Percentiles rank a stretch among this genome's conserved stretches.
phyloP scores from a whole-genome alignment of 805 yeast genomes.

The Candida ficus region DNA sequence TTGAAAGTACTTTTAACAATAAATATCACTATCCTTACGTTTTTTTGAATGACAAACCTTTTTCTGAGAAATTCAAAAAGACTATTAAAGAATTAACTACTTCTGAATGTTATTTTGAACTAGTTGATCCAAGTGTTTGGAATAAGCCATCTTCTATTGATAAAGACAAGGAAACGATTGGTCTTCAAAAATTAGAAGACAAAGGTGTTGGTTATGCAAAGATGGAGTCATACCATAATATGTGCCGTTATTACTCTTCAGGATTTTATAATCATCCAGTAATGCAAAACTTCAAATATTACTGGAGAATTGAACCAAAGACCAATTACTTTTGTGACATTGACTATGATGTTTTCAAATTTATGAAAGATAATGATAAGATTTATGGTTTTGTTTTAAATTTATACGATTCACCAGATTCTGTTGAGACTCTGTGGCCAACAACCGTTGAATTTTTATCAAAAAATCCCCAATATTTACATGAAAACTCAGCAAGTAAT shows the following conservation, averaged over 20 bases:
- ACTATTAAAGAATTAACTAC: constrained; percentile 35
- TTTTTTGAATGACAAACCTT: constrained; percentile 67
- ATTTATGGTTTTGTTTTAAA: constrained; percentile 70
- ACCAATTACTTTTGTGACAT: constrained; percentile 64
- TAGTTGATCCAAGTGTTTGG: constrained; percentile 46
- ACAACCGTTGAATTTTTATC: constrained; percentile 56
- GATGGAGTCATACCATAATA: constrained; percentile 64
- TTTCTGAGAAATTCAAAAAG: constrained; percentile 50
- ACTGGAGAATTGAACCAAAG: constrained; percentile 79
- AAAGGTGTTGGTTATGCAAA: constrained; percentile 56
- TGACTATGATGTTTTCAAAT: constrained; percentile 73
- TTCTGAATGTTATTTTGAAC: constrained; percentile 42
- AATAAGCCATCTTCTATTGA: constrained; percentile 55
- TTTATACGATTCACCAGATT: constrained; percentile 64
- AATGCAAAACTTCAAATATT: constrained; percentile 56
- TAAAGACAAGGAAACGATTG: constrained; percentile 33
- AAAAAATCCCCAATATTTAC: constrained; percentile 50
- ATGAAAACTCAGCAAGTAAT: constrained; percentile 54
- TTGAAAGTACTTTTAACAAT: constrained; percentile 61
- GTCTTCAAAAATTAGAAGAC: constrained; percentile 34
- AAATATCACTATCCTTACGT: constrained; percentile 80
- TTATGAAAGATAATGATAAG: constrained; percentile 61
- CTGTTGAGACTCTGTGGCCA: constrained; percentile 63
- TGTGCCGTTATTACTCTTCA: constrained; percentile 78
- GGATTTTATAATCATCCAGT: constrained; percentile 60